Base-by-base conservation (phyloP, 768 basidiomycete genomes). In the Lactifluus volemus region DNA sequence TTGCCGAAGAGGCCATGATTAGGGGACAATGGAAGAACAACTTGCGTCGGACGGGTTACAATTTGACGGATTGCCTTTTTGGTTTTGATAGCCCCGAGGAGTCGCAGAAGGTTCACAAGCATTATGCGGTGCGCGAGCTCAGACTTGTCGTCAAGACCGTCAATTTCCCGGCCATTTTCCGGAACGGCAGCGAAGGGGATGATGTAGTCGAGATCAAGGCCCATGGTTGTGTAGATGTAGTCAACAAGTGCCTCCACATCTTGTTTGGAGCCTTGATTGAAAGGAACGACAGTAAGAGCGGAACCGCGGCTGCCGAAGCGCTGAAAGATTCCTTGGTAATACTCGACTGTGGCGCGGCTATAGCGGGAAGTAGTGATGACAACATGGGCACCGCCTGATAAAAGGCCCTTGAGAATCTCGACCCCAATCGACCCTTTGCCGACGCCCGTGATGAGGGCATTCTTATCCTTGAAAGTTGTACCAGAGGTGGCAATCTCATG, bases 401-500 rank as follows among this genome's bases (percentile, higher is more conserved):
- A 82, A 17, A 98, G 83, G 63, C 97, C 97, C 74, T 97, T 98
- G 64, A 99, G 80, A 64, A 99, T 90, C 74, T 98, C 97, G 53
- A 97, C 90, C 60, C 97, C 97, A 66, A 99, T 99, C 4, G 94
- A 97, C 12, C 93, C 96, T 70, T 93, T 96, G 53, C 97, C 97
- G 55, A 98, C 97, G 69, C 97, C 97, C 38, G 97, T 99, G 34
- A 98, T 81, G 17, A 99, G 82, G 2, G 97, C 97, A 69, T 98
- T 98, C 82, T 98, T 99, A 78, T 95, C 96, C 74, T 96, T 90
- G 82, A 98, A 99, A 1, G 94, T 95, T 1, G 95, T 98, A 12
- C 97, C 97, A 5, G 96, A 93, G 0, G 97, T 98, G 5, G 97
- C 97, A 67, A 99, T 98, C 75, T 99, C 97, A 70, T 95, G 92